Evolutionary conservation across 257 asterid genomes (phyloP), one percentile per base, ranked within the genome.

Genomic region (Osmanthus fragrans): DNA sequence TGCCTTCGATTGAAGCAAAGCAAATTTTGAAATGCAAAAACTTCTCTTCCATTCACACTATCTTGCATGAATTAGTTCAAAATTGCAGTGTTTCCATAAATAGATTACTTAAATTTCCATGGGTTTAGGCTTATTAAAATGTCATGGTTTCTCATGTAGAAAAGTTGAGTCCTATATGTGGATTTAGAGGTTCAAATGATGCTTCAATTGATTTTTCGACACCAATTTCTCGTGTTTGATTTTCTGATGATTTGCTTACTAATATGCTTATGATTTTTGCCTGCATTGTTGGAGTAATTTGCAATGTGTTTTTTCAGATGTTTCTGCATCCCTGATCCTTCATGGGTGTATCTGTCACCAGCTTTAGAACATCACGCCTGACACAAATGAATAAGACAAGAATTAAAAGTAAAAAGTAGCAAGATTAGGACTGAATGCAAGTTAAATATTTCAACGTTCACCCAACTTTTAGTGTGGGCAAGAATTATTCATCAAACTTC

Each of bases 61-160:
- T 92, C 98, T 67, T 94, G 97, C 3, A 94, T 89, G 47, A 85
- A 92, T 97, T 97, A 92, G 67, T 88, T 91, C 33, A 94, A 70
- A 69, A 63, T 86, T 3, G 81, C 91, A 5, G 85, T 79, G 73
- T 87, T 83, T 0, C 96, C 97, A 37, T 84, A 67, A 42, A 89
- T 93, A 1, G 97, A 91, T 30, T 91, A 96, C 85, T 92, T 97
- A 80, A 92, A 94, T 56, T 92, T 94, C 97, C 98, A 92, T 0
- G 97, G 98, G 72, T 82, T 83, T 45, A 94, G 13, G 85, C 88
- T 89, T 60, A 87, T 76, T 3, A 90, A 83, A 0, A 0, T 30
- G 2, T 30, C 83, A 80, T 49, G 30, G 89, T 85, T 77, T 90
- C 97, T 15, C 79, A 92, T 0, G 94, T 85, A 0, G 96, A 85